Conservation (phyloP, 495 filamentous ascomycete species). For the Penicillium roqueforti region DNA sequence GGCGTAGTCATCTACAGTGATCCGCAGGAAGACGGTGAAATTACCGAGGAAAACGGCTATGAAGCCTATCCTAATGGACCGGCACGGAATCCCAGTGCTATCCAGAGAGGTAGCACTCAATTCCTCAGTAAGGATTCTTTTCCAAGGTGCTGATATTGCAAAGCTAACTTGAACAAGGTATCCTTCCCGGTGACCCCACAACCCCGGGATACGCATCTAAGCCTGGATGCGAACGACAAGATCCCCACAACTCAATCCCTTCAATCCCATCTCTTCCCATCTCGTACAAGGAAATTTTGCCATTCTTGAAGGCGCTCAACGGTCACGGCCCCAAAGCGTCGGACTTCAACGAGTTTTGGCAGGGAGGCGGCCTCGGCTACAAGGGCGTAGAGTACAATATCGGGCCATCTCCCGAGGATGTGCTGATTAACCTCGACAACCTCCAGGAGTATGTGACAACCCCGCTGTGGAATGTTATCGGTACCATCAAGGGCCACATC, state of each 20-base stretch:
- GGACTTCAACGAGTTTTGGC: slow-evolving; percentile 70
- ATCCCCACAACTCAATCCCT: slow-evolving; percentile 64
- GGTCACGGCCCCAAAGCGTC: slow-evolving; percentile 76
- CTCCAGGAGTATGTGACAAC: slow-evolving; percentile 86
- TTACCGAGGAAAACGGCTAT: slow-evolving; percentile 77
- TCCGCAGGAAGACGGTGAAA: slow-evolving; percentile 80
- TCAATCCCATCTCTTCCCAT: slow-evolving; percentile 90
- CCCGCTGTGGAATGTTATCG: slow-evolving; percentile 92
- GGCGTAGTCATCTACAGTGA: slow-evolving; percentile 83
- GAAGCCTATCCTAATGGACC: slow-evolving; percentile 80
- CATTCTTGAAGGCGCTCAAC: slow-evolving; percentile 83
- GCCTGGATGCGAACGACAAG: slow-evolving; percentile 75
- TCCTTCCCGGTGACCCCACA: slow-evolving; percentile 66
- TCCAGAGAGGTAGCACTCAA: slow-evolving; percentile 87
- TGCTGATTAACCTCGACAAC: slow-evolving; percentile 79
- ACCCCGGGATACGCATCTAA: slow-evolving; percentile 94
- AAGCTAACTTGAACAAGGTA: slow-evolving; percentile 34
- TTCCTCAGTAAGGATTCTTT: slow-evolving; percentile 59
- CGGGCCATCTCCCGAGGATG: slow-evolving; percentile 73
- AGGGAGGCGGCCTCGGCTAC: slow-evolving; percentile 68
- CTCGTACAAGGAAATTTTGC: slow-evolving; percentile 81
- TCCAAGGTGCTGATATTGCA: neutral
- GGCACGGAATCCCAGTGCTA: slow-evolving; percentile 79
- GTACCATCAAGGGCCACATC: slow-evolving; percentile 87
- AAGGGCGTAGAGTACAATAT: slow-evolving; percentile 89